Evolutionary conservation across 345 rosid species (phyloP).

Genomic region (Camelina sativa): DNA sequence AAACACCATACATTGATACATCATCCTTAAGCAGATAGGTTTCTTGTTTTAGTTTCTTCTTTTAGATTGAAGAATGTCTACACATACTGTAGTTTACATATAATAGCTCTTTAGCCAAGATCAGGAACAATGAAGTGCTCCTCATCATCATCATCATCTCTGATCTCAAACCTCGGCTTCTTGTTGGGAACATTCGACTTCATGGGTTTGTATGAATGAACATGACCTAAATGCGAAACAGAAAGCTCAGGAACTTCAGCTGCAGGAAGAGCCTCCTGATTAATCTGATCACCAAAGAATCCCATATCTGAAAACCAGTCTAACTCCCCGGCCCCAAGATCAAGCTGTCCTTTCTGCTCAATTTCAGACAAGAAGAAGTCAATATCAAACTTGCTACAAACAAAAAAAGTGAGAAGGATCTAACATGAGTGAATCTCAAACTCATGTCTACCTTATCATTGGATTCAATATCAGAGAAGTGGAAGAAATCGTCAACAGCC

Average conservation of each 20-base stretch:
- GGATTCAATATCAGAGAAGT: constrained; percentile 69
- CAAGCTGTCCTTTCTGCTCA: constrained; percentile 76
- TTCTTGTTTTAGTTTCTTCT: constrained; percentile 1
- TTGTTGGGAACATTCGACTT: constrained; percentile 60
- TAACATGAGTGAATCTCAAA: neutral
- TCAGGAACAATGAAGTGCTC: constrained; percentile 92
- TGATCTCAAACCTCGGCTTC: constrained; percentile 74
- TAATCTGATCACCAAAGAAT: constrained; percentile 64
- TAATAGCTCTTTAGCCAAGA: constrained; percentile 56
- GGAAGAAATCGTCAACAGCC: constrained; percentile 80
- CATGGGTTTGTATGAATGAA: constrained; percentile 52
- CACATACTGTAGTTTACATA: neutral
- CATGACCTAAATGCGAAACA: constrained; percentile 44
- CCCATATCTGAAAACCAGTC: constrained; percentile 88
- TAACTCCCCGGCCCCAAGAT: constrained; percentile 79
- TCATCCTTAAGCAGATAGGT: constrained; percentile 27
- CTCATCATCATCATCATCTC: constrained; percentile 63
- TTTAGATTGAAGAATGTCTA: constrained; percentile 24
- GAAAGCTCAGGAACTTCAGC: constrained; percentile 95
- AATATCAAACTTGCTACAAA: neutral
- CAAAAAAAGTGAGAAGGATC: neutral
- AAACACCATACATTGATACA: neutral
- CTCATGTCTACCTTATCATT: constrained; percentile 62
- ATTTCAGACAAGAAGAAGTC: neutral
- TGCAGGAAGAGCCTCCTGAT: constrained; percentile 65